phyloP scores from a whole-genome alignment of 2,329 filamentous ascomycete genomes.

The Curvularia sp. region DNA sequence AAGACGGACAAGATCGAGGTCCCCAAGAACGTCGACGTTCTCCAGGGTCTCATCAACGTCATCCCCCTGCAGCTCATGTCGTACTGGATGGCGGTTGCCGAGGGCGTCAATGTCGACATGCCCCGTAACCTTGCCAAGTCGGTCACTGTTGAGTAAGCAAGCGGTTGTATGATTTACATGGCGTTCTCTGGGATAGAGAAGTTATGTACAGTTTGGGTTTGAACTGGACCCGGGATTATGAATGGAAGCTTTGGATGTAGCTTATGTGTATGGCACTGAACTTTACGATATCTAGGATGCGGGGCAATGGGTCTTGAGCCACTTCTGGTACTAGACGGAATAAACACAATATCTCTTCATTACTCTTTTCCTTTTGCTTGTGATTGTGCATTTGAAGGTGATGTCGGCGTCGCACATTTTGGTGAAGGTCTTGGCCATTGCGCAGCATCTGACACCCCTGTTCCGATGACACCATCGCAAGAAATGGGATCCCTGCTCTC shows the following conservation, averaged over 20 bases:
- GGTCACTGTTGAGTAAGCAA: slow-evolving; percentile 90
- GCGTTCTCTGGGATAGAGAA: slow-evolving; percentile 24
- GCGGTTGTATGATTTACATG: slow-evolving; percentile 20
- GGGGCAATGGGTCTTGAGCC: slow-evolving; percentile 22
- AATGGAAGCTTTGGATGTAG: slow-evolving; percentile 32
- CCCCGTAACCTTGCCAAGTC: slow-evolving; percentile 98
- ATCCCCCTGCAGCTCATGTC: slow-evolving; percentile 97
- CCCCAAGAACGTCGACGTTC: slow-evolving; percentile 89
- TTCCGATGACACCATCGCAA: slow-evolving; percentile 23
- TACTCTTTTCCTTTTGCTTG: not conserved
- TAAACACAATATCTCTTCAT: slow-evolving; percentile 23
- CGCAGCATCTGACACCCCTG: slow-evolving; percentile 14
- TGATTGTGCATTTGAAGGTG: not conserved
- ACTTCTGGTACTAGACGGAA: slow-evolving; percentile 23
- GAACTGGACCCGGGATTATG: slow-evolving; percentile 26
- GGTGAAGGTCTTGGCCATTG: not conserved
- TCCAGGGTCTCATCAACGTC: slow-evolving; percentile 97
- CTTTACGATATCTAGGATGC: slow-evolving; percentile 28
- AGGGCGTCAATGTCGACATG: slow-evolving; percentile 98
- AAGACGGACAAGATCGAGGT: slow-evolving; percentile 98
- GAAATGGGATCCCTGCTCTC: slow-evolving; percentile 18
- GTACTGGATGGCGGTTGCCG: slow-evolving; percentile 97
- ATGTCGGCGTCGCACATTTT: not conserved
- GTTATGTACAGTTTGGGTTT: slow-evolving; percentile 36
- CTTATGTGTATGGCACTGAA: slow-evolving; percentile 22